These are phyloP conservation scores for Tephrocybe sp. DNA, from an alignment of 768 basidiomycete genomes.

Conservation along the genomic window DNA sequence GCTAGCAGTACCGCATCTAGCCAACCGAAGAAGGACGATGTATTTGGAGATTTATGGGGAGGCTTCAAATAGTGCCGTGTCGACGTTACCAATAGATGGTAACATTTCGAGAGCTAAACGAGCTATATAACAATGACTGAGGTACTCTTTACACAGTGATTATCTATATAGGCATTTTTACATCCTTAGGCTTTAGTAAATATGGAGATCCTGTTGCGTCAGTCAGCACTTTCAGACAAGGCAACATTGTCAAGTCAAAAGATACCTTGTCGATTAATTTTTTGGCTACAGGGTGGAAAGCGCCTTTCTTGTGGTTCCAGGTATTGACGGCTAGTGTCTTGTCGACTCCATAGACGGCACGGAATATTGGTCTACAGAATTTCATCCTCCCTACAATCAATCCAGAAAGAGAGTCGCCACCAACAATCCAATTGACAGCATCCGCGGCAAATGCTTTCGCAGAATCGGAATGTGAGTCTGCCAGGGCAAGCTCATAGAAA, in stretches of 20 bases:
- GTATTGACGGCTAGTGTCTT: conserved; percentile 45
- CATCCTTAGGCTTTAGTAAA: background rate
- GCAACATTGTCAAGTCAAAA: too few relatives aligned
- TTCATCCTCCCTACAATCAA: conserved; percentile 81
- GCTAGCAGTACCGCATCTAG: conserved; percentile 19
- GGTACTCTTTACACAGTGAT: too few relatives aligned
- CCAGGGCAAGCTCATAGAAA: conserved; percentile 72
- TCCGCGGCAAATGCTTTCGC: conserved; percentile 49
- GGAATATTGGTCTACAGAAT: conserved; percentile 72
- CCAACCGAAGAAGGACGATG: conserved; percentile 65
- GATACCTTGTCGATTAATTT: conserved; percentile 72
- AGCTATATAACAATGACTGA: too few relatives aligned
- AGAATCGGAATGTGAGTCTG: conserved; percentile 42
- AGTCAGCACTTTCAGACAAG: too few relatives aligned
- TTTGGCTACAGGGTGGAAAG: conserved; percentile 77
- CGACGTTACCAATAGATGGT: too few relatives aligned
- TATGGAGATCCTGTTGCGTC: too few relatives aligned
- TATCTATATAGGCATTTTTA: background rate
- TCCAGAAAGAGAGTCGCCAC: conserved; percentile 50
- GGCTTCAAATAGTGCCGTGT: conserved; percentile 56
- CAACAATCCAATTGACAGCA: conserved; percentile 69
- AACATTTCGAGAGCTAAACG: too few relatives aligned
- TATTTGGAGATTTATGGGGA: conserved; percentile 82
- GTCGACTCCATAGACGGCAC: conserved; percentile 53
- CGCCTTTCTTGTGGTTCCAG: conserved; percentile 44